Conservation (phyloP, 148 eudicot genomes). For the Drosera capensis region DNA sequence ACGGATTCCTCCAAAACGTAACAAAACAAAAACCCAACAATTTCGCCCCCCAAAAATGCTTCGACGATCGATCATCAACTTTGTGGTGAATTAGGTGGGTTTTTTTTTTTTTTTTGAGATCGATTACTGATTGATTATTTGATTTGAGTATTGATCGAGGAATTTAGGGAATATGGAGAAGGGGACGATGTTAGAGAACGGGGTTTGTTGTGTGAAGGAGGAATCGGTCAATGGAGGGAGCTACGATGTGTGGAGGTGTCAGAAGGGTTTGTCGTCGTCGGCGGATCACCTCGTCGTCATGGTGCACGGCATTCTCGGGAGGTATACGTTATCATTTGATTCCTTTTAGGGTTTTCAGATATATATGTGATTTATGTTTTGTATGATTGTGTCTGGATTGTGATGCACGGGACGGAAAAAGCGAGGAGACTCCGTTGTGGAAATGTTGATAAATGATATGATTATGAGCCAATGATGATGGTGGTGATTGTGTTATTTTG, state of each 20-base stretch:
- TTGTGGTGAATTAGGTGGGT: no score
- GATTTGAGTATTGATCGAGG: no score
- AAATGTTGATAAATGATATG: no score
- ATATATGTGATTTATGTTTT: not conserved
- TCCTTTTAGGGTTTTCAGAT: not conserved
- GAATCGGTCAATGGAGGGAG: slow-evolving; percentile 49
- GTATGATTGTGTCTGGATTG: not conserved
- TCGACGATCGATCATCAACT: no score
- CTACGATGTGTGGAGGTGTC: slow-evolving; percentile 42
- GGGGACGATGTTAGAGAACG: slow-evolving; percentile 18
- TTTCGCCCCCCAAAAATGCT: no score
- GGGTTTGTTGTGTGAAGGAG: slow-evolving; percentile 50
- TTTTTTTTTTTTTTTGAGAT: no score
- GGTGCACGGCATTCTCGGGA: slow-evolving; percentile 93
- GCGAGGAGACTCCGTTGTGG: no score
- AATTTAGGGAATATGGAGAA: slow-evolving; percentile 6
- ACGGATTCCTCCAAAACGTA: no score
- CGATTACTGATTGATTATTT: no score
- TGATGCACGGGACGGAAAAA: no score
- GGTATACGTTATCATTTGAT: slow-evolving; percentile 19
- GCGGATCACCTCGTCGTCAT: slow-evolving; percentile 89
- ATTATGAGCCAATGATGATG: no score
- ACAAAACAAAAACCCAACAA: no score
- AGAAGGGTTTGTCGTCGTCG: slow-evolving; percentile 26
- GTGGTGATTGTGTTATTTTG: not conserved